Evolutionary conservation across 371 early-diverging fungal species (phyloP), one percentile per base, ranked within the genome.

Genomic region (Cokeromyces recurvatus): DNA sequence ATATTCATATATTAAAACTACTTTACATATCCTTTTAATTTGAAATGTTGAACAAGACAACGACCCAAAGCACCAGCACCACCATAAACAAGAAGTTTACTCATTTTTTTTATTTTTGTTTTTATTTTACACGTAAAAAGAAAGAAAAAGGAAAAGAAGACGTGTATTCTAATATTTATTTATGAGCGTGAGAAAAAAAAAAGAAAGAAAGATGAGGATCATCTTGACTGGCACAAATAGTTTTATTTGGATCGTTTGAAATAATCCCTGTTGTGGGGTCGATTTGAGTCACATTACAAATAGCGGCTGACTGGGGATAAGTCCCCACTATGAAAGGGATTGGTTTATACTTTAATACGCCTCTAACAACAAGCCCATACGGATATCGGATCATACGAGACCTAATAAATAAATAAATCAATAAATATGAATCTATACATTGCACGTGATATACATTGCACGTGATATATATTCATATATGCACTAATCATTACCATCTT

Each of bases 51-150:
- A 42, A 92, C 87, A 43, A 88, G 56, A 34, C 84, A 76, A 22
- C 87, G 77, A 24, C 97, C 97, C 21, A 96, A 86, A 40, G 91
- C 92, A 34, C 97, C 97, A 34, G 88, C 78, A 39, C 95, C 95
- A 43, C 97, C 97, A 65, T 86, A 89, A 19, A 96, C 86, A 27
- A 96, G 74, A 27, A 86, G 85, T 55, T 64, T 76, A 23, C 72
- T 74, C 77, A 81, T 82, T 5, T 27, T 46, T 15, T 29, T 15
- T 17, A 7, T 24, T 46, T 20, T 1, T 24, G 29, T 40, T 31
- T 48, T 31, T 42, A 25, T 15, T 32, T 42, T 36, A 50, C 42
- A 24, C 31, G 11, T 34, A 42, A 37, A 37, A 19, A 23, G 19
- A 45, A 16, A 44, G 19, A 34, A 6, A 46, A 7, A 46, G 32